phyloP scores from a whole-genome alignment of 345 rosid genomes.

The Euphorbia lathyris region DNA sequence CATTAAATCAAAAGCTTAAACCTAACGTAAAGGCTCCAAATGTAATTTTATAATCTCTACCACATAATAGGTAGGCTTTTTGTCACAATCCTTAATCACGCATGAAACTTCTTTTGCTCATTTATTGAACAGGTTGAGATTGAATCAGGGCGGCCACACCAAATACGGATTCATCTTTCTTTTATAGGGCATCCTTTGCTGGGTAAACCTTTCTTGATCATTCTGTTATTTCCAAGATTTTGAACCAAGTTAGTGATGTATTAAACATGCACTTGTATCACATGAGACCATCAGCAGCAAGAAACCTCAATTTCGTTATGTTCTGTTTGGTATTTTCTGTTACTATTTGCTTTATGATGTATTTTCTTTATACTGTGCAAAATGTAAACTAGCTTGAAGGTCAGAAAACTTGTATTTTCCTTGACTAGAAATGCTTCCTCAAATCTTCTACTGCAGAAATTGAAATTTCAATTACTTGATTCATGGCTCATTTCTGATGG shows the following conservation, averaged over 20 bases:
- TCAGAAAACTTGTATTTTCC: not conserved
- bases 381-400: not conserved
- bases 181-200: conserved; percentile 78
- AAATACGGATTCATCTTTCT: conserved; percentile 87
- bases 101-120: not conserved
- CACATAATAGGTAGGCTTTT: not conserved
- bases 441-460: not conserved
- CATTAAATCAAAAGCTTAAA: no score
- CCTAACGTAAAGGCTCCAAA: no score
- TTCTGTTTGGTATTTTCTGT: conserved; percentile 4
- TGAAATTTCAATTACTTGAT: not conserved
- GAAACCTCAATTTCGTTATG: not conserved
- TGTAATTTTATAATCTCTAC: no score
- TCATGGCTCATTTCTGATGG: not conserved
- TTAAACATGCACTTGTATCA: not conserved
- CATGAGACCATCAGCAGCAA: not conserved
- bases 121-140: conserved; percentile 62
- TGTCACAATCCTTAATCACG: not conserved
- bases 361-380: no score
- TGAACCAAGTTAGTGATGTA: not conserved
- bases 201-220: conserved; percentile 42
- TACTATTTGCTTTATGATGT: no score
- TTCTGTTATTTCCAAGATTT: not conserved
- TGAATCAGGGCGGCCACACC: conserved; percentile 90
- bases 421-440: not conserved